Conservation (phyloP, 176 grass and related monocot species). For the Oryza australiensis region DNA sequence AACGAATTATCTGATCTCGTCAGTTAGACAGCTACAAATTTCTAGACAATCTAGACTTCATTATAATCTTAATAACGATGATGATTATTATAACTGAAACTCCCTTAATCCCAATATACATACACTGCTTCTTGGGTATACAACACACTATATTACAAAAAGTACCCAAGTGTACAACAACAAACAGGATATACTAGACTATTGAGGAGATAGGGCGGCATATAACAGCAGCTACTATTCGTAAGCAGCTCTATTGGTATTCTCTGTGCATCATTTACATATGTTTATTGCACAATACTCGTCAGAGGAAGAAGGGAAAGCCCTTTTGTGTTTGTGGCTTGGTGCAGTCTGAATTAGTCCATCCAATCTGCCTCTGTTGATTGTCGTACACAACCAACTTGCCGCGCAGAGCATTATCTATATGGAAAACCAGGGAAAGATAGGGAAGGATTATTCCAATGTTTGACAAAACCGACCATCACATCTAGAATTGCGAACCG, state of each 20-base stretch:
- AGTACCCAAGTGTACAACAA: slow-evolving; percentile 26
- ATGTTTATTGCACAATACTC: slow-evolving; percentile 10
- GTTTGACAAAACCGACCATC: background rate
- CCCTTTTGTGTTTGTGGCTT: slow-evolving; percentile 63
- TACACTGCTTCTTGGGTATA: slow-evolving; percentile 19
- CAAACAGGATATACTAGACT: background rate
- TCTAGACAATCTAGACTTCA: background rate
- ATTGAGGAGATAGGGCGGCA: background rate
- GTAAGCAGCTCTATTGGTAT: slow-evolving; percentile 1
- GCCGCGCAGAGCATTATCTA: slow-evolving; percentile 92
- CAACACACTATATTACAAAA: slow-evolving; percentile 29
- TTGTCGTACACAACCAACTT: slow-evolving; percentile 96
- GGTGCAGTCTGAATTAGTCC: slow-evolving; percentile 70
- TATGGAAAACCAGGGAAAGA: slow-evolving; percentile 22
- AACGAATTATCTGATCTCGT: background rate
- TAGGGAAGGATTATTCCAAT: background rate
- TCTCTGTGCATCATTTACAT: slow-evolving; percentile 8
- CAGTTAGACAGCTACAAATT: background rate
- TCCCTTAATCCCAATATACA: slow-evolving; percentile 9
- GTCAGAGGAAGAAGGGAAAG: slow-evolving; percentile 82
- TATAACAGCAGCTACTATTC: slow-evolving; percentile 9
- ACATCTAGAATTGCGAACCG: background rate
- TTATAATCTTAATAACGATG: background rate
- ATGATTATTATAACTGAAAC: background rate
- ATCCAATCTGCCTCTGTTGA: slow-evolving; percentile 75